Conservation (phyloP, 257 asterid genomes). For the Solanum tarijense region DNA sequence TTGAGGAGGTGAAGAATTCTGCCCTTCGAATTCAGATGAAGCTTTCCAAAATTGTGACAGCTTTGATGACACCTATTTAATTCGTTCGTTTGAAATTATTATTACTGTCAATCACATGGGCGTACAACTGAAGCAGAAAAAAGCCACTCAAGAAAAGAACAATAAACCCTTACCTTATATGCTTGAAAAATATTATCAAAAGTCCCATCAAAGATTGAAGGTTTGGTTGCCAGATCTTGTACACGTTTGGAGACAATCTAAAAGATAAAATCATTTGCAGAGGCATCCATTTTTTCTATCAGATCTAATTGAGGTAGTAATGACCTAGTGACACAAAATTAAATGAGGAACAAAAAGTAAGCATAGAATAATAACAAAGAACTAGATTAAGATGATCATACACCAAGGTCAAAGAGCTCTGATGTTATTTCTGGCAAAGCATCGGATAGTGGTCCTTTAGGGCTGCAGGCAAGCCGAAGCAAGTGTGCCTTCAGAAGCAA, state of each 20-base stretch:
- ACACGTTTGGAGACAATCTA: conserved; percentile 74
- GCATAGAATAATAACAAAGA: neutral
- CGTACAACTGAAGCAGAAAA: conserved; percentile 5
- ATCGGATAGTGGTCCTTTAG: conserved; percentile 74
- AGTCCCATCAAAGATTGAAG: conserved; percentile 61
- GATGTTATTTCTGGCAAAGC: conserved; percentile 72
- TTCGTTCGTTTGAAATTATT: conserved; percentile 5
- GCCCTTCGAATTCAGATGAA: conserved; percentile 43
- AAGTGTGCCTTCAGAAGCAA: conserved; percentile 62
- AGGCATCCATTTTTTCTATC: neutral
- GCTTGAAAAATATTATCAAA: conserved; percentile 57
- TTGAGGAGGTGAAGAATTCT: conserved; percentile 43
- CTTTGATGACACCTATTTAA: conserved; percentile 54
- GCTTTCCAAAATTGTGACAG: conserved; percentile 66
- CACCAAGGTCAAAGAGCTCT: conserved; percentile 78
- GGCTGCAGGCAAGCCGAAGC: conserved; percentile 82
- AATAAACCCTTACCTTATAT: conserved; percentile 46
- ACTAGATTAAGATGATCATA: conserved; percentile 19
- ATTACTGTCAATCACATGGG: conserved; percentile 8
- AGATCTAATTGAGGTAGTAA: neutral
- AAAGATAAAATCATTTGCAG: conserved; percentile 1
- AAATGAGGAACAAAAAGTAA: neutral
- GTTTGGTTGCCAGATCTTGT: conserved; percentile 55
- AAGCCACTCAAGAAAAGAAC: neutral
- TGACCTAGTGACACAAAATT: neutral